Evolutionary conservation across 1,284 basidiomycete species (phyloP), one percentile per base, ranked within the genome.

Genomic region (Ceratobasidium sp.): DNA sequence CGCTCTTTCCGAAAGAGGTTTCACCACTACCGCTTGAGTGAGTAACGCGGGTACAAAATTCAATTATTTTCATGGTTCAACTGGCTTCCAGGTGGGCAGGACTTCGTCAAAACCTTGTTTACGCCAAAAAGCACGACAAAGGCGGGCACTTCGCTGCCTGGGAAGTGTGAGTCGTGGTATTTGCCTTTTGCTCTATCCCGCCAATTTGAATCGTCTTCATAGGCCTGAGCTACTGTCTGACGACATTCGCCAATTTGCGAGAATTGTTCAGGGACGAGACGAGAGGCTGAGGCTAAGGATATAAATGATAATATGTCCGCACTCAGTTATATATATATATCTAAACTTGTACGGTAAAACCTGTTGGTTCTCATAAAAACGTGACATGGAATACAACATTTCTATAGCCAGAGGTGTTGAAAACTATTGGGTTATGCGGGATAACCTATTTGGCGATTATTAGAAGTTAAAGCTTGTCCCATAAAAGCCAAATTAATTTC

Each of bases 91-190:
- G 72, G 23, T 69, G 70, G 57, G 68, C 58, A 5, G 54, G 69
- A n/a, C 69, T 72, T 25, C 44, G 69, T 13, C 71, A 73, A 53
- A 69, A 72, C 21, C 33, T 72, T 6, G 53, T 69, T 30, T 72
- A 64, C 46, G 50, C 56, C 8, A 73, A 70, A 21, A 56, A 67
- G 27, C 71, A 71, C 44, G 56, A 69, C 30, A 50, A 54, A 19
- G 72, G 72, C 11, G 72, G 70, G 1, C 71, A 73, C 52, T 73
- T 73, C 56, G 72, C 70, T 14, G 72, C 72, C 11, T 70, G 70
- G 68, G 72, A 72, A 69, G 71, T 62, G 72, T 69, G 42, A 36
- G 69, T 70, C 9, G 11, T 36, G 16, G 23, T 23, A 6, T 5
- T 6, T 42, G 14, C 21, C 11, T 19, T 16, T 57, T 39, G 9